Evolutionary conservation across 176 grass and related monocot species (phyloP).

Genomic region (Panicum miliaceum): DNA sequence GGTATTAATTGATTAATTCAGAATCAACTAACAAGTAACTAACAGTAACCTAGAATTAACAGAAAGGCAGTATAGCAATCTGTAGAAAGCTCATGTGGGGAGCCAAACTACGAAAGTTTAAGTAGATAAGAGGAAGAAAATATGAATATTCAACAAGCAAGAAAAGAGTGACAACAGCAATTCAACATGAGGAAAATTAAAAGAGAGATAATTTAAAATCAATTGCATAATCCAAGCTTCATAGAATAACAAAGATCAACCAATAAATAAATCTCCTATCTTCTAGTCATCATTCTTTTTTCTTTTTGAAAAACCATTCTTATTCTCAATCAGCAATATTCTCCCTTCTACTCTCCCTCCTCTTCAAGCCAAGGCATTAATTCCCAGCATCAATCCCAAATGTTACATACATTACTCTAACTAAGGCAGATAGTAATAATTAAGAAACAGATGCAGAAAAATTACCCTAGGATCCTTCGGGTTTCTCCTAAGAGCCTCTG

Average conservation of each 20-base stretch:
- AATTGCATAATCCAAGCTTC: neutral
- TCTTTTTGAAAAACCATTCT: neutral
- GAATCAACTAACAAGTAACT: neutral
- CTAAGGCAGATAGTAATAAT: neutral
- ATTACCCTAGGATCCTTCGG: constrained; percentile 89
- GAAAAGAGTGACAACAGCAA: neutral
- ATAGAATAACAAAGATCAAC: neutral
- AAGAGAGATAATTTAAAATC: neutral
- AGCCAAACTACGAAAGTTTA: too few relatives aligned
- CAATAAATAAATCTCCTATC: neutral
- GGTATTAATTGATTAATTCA: neutral
- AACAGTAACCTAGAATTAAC: neutral
- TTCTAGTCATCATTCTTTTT: neutral
- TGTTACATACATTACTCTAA: neutral
- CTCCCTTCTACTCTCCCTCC: too few relatives aligned
- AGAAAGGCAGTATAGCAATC: neutral
- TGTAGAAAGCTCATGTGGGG: too few relatives aligned
- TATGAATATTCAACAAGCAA: neutral
- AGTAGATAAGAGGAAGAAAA: neutral
- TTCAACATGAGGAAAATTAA: neutral
- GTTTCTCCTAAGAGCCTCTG: constrained; percentile 92
- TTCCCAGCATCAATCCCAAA: neutral
- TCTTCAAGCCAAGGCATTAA: too few relatives aligned
- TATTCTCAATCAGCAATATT: neutral
- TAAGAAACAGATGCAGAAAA: constrained; percentile 13